Evolutionary conservation across 1,284 basidiomycete genomes (phyloP), one percentile per base, ranked within the genome.

Genomic region (Phylloporus sp.): DNA sequence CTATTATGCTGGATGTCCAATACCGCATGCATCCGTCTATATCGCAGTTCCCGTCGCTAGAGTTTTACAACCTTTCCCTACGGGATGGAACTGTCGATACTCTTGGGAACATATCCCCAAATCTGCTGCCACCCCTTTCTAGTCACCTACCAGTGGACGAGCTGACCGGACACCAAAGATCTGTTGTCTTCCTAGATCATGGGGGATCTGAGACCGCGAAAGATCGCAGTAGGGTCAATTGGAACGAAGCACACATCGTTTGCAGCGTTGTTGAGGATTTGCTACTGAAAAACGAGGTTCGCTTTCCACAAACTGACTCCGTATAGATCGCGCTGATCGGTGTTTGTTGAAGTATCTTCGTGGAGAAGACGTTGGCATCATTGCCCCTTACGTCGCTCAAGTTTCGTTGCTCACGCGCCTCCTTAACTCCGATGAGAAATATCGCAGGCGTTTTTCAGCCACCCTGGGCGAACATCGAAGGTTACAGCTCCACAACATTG

Each of bases 11-110:
- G 64, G 90, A 97, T 72, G 86, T 89, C 29, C 96, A 98, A 77
- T 97, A 98, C 73, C 90, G 96, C 50, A 98, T 98, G 96, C 95
- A 97, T 72, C 96, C 96, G 6, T 80, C 81, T 44, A 94, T 98
- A 67, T 93, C 95, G 5, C 82, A 83, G 26, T 98, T 98, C 78
- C 93, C 96, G 13, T 91, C 92, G 54, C 75, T 80, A 52, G 89
- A 93, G 62, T 98, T 98, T 75, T 98, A 98, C 80, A 81, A 88
- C 59, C 79, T 82, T 44, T 80, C 82, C 6, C 75, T 97, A 59
- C 82, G 82, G 55, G 89, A 96, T 74, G 95, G 94, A 13, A 91
- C 92, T 0, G 83, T 90, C 18, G 84, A 86, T 70, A 72, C 70
- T 4, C 71, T 70, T 22, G 92, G 92, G 7, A 81, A 82, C 51